Percentiles rank a stretch among this genome's conserved stretches.
Conservation (phyloP, 495 filamentous ascomycete species). For the Aspergillus conjunctus region DNA sequence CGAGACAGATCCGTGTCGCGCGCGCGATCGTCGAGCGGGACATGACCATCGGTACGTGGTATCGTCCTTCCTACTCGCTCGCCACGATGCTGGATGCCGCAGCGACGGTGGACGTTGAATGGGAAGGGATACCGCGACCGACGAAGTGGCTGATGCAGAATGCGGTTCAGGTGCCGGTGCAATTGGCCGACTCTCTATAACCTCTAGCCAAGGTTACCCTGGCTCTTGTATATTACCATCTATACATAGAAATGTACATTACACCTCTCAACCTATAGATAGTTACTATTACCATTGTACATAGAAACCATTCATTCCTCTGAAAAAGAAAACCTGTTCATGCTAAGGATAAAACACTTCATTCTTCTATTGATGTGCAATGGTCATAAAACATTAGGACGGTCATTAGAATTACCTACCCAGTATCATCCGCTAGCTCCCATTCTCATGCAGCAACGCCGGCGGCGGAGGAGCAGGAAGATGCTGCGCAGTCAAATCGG, state of each 20-base stretch:
- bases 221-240: background rate
- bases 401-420: background rate
- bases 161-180: conserved; percentile 31
- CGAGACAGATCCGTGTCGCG: conserved; percentile 31
- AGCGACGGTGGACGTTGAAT: conserved; percentile 33
- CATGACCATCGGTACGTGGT: conserved; percentile 25
- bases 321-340: no score
- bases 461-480: conserved; percentile 17
- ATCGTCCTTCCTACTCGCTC: conserved; percentile 27
- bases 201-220: background rate
- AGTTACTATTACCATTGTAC: background rate
- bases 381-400: conserved; percentile 5
- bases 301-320: no score
- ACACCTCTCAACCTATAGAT: background rate
- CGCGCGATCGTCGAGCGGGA: conserved; percentile 33
- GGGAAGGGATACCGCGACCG: conserved; percentile 30
- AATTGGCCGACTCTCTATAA: conserved; percentile 5
- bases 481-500: conserved; percentile 6
- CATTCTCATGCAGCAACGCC: conserved; percentile 33
- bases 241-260: conserved; percentile 10
- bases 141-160: conserved; percentile 37
- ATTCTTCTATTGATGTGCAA: conserved; percentile 7
- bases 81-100: conserved; percentile 40
- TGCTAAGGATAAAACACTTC: background rate
- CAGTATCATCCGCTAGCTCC: conserved; percentile 7